These are phyloP conservation scores for Amphibolis antarctica DNA, from an alignment of 106 monocot genomes.

Conservation along the genomic window DNA sequence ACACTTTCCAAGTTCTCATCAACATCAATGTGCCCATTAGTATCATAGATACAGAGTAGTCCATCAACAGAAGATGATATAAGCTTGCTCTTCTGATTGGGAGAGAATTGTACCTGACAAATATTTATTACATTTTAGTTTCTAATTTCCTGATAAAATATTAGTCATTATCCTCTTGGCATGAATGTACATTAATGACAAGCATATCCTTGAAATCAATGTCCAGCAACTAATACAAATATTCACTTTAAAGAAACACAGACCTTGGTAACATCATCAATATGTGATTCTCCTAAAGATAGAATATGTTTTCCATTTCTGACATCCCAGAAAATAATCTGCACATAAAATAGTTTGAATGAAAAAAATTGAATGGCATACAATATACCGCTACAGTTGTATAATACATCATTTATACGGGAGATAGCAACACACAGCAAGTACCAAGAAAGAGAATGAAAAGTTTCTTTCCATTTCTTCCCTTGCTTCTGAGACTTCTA, in stretches of 20 bases:
- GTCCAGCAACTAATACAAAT: neutral
- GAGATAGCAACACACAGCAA: too few relatives aligned
- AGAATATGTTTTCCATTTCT: constrained; percentile 67
- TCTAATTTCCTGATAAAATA: too few relatives aligned
- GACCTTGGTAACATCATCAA: constrained; percentile 96
- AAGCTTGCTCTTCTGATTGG: constrained; percentile 56
- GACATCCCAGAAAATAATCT: constrained; percentile 94
- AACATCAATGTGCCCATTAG: constrained; percentile 71
- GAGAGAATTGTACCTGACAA: constrained; percentile 61
- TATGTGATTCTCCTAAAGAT: constrained; percentile 82
- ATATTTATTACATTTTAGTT: neutral
- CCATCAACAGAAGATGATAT: constrained; percentile 93
- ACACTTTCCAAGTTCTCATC: constrained; percentile 71
- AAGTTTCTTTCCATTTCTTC: too few relatives aligned
- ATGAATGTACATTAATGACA: too few relatives aligned
- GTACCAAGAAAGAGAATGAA: too few relatives aligned
- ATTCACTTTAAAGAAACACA: neutral
- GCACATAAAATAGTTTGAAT: constrained; percentile 6
- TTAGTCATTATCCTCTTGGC: too few relatives aligned
- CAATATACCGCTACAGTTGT: too few relatives aligned
- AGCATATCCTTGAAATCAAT: neutral
- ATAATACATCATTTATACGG: too few relatives aligned
- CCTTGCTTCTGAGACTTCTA: too few relatives aligned
- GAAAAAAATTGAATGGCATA: neutral
- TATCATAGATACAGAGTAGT: constrained; percentile 68